phyloP scores from a whole-genome alignment of 257 asterid species.

The Petunia secreta region DNA sequence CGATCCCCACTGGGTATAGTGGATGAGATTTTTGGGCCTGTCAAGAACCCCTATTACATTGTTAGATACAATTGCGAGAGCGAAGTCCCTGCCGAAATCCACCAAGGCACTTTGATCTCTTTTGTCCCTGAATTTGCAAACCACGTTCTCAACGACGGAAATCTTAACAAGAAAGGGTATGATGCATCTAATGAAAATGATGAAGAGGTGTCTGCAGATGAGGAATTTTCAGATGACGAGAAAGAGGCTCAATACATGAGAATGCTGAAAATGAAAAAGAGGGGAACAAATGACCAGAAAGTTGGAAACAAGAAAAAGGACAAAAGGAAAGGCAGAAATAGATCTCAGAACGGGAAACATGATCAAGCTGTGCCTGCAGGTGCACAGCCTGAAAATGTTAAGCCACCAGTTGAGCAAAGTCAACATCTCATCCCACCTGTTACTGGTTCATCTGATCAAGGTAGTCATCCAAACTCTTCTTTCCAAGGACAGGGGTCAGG shows the following conservation, averaged over 20 bases:
- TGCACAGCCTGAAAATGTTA: slow-evolving; percentile 25
- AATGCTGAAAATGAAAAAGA: slow-evolving; percentile 69
- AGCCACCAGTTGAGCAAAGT: slow-evolving; percentile 33
- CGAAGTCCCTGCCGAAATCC: slow-evolving; percentile 73
- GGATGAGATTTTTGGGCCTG: slow-evolving; percentile 94
- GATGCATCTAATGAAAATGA: slow-evolving; percentile 91
- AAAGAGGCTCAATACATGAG: slow-evolving; percentile 80
- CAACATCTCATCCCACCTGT: slow-evolving; percentile 34
- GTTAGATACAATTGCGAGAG: slow-evolving; percentile 76
- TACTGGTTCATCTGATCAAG: slow-evolving; percentile 24
- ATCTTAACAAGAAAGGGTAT: slow-evolving; percentile 79
- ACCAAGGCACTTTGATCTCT: slow-evolving; percentile 66
- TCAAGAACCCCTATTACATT: slow-evolving; percentile 84
- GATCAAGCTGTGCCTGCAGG: slow-evolving; percentile 36
- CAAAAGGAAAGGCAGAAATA: slow-evolving; percentile 48
- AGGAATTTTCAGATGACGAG: slow-evolving; percentile 91
- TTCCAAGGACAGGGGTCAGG: no score
- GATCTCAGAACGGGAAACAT: slow-evolving; percentile 41
- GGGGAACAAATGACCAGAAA: slow-evolving; percentile 59
- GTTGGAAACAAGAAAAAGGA: slow-evolving; percentile 52
- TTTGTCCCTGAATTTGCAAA: slow-evolving; percentile 75
- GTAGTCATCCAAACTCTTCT: no score
- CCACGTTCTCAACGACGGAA: slow-evolving; percentile 68
- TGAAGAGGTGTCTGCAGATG: slow-evolving; percentile 69
- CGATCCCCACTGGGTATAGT: slow-evolving; percentile 77